phyloP scores from a whole-genome alignment of 805 yeast species.

The Kurtzmaniella fragi region DNA sequence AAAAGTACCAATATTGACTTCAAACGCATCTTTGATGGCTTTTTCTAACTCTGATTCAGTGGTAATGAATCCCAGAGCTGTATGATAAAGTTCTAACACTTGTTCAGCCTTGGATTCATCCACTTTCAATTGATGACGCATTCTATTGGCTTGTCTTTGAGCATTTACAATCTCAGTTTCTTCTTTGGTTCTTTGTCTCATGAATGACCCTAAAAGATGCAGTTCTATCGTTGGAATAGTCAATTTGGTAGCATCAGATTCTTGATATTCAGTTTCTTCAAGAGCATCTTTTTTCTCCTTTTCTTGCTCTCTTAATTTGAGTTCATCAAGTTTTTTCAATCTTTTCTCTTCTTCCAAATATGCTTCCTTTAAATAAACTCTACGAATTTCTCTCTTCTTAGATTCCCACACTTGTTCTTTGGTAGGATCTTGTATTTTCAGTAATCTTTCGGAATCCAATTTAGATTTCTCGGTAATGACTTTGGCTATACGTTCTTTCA shows the following conservation, averaged over 20 bases:
- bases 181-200: slow-evolving; percentile 68
- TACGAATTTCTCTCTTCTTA: slow-evolving; percentile 60
- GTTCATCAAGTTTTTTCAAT: slow-evolving; percentile 33
- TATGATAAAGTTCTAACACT: slow-evolving; percentile 68
- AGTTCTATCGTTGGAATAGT: slow-evolving; percentile 79
- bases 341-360: slow-evolving; percentile 49
- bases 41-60: slow-evolving; percentile 61
- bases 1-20: slow-evolving; percentile 30
- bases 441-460: slow-evolving; percentile 5
- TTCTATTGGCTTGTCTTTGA: slow-evolving; percentile 67
- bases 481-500: slow-evolving; percentile 51
- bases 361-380: slow-evolving; percentile 63
- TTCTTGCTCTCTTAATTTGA: slow-evolving; percentile 23
- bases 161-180: slow-evolving; percentile 53
- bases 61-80: slow-evolving; percentile 62
- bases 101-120: slow-evolving; percentile 51
- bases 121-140: slow-evolving; percentile 45
- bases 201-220: slow-evolving; percentile 60
- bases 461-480: slow-evolving; percentile 42
- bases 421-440: slow-evolving; percentile 10
- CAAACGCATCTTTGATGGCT: slow-evolving; percentile 56
- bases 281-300: slow-evolving; percentile 20
- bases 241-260: slow-evolving; percentile 50
- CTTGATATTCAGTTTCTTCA: slow-evolving; percentile 30
- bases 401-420: slow-evolving; percentile 41